A percentile compares a stretch with the other conserved stretches of the same genome.
Conservation (phyloP, 768 basidiomycete genomes). For the Leucocoprinus birnbaumii region DNA sequence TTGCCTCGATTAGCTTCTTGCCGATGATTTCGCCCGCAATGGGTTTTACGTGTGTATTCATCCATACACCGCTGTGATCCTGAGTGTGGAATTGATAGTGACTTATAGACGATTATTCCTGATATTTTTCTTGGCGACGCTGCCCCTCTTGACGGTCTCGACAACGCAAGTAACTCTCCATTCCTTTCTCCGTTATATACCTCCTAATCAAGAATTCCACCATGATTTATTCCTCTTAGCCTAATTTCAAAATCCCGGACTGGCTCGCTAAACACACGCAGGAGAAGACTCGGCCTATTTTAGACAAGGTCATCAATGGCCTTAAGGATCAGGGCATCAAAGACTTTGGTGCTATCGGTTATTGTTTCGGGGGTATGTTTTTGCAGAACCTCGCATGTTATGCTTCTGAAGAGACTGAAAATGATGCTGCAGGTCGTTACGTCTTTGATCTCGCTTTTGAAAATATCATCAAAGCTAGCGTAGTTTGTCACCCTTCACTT, state of each 20-base stretch:
- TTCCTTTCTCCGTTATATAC: background rate
- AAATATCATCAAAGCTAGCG: slow-evolving; percentile 43
- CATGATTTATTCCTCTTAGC: slow-evolving; percentile 11
- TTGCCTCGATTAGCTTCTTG: slow-evolving; percentile 36
- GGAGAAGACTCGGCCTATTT: slow-evolving; percentile 37
- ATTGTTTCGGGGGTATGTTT: slow-evolving; percentile 62
- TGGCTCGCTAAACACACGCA: slow-evolving; percentile 45
- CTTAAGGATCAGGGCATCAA: slow-evolving; percentile 61
- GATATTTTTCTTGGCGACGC: slow-evolving; percentile 12
- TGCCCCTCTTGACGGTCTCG: slow-evolving; percentile 8
- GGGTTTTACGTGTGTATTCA: slow-evolving; percentile 36
- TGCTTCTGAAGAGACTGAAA: too few relatives aligned
- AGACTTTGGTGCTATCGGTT: slow-evolving; percentile 58
- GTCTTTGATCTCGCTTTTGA: slow-evolving; percentile 64
- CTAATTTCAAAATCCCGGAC: slow-evolving; percentile 31
- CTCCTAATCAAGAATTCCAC: background rate
- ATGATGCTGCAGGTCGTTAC: slow-evolving; percentile 38
- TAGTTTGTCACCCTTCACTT: slow-evolving; percentile 61
- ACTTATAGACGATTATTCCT: slow-evolving; percentile 6
- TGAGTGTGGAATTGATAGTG: background rate
- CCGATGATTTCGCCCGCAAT: slow-evolving; percentile 41
- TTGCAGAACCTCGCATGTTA: too few relatives aligned
- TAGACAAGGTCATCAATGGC: slow-evolving; percentile 55
- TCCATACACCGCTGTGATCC: too few relatives aligned
- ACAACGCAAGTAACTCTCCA: background rate